Conservation (phyloP, 2,329 filamentous ascomycete genomes). For the Fonsecaea pedrosoi region DNA sequence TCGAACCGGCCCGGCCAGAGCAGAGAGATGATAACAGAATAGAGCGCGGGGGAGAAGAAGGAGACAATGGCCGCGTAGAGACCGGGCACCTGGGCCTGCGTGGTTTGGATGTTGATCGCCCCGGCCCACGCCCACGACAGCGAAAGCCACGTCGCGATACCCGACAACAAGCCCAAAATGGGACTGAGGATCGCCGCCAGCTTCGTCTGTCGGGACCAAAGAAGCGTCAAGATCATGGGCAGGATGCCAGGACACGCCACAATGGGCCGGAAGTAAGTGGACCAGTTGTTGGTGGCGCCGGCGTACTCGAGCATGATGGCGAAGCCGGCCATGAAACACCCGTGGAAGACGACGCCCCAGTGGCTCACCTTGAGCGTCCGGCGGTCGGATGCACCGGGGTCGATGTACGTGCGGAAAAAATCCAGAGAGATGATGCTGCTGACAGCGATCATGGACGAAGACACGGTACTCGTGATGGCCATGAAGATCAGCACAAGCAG, state of each 20-base stretch:
- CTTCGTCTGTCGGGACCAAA: conserved; percentile 51
- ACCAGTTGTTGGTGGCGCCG: conserved; percentile 58
- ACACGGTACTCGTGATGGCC: conserved; percentile 59
- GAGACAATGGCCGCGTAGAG: conserved; percentile 56
- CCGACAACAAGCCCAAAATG: conserved; percentile 23
- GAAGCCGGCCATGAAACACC: conserved; percentile 57
- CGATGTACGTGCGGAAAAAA: conserved; percentile 60
- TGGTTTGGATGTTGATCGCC: conserved; percentile 52
- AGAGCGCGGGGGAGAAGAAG: conserved; percentile 56
- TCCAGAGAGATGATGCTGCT: conserved; percentile 60
- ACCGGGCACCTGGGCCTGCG: conserved; percentile 50
- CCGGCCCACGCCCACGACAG: conserved; percentile 45
- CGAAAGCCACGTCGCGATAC: conserved; percentile 46
- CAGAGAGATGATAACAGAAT: conserved; percentile 55
- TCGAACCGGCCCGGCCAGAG: conserved; percentile 51
- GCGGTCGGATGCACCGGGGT: conserved; percentile 54
- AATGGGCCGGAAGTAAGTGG: conserved; percentile 52
- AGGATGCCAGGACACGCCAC: conserved; percentile 55
- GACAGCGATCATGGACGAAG: conserved; percentile 60
- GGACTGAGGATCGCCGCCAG: conserved; percentile 52
- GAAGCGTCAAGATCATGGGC: conserved; percentile 46
- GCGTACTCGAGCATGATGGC: conserved; percentile 58
- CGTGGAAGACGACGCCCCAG: conserved; percentile 56
- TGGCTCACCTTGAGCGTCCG: conserved; percentile 55
- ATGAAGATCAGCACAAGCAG: conserved; percentile 60